These are phyloP conservation scores for Trypanosomatidae sp. DNA, from an alignment of 208 protist genomes.

Conservation along the genomic window DNA sequence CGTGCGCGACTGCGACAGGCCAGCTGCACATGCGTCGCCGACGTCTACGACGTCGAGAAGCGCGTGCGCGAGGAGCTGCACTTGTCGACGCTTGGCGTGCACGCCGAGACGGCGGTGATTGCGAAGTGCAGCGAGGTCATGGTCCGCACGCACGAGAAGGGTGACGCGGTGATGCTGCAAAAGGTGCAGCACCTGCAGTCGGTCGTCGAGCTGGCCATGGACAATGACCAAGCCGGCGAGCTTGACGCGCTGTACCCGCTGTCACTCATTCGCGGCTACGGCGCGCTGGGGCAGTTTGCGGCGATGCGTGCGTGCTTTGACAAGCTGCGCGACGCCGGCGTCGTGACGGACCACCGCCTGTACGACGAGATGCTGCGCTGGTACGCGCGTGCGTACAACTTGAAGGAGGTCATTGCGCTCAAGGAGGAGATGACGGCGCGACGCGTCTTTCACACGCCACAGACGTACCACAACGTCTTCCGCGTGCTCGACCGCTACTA, in stretches of 20 bases:
- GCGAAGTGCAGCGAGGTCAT: conserved; percentile 65
- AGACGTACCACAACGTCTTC: conserved; percentile 79
- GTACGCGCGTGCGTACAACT: conserved; percentile 71
- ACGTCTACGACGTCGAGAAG: conserved; percentile 51
- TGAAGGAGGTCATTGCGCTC: conserved; percentile 78
- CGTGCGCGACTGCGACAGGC: conserved; percentile 14
- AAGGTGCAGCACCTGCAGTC: conserved; percentile 61
- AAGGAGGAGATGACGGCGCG: conserved; percentile 79
- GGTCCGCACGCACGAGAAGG: conserved; percentile 18
- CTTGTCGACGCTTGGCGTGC: conserved; percentile 30
- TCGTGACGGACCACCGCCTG: conserved; percentile 46
- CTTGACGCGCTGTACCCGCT: conserved; percentile 45
- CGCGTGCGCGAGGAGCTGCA: conserved; percentile 24
- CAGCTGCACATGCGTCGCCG: conserved; percentile 12
- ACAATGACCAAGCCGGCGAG: conserved; percentile 42
- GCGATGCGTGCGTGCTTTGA: conserved; percentile 69
- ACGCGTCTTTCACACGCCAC: conserved; percentile 61
- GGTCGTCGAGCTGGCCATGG: conserved; percentile 41
- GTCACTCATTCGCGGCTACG: conserved; percentile 72
- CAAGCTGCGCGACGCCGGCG: conserved; percentile 20
- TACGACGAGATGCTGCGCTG: conserved; percentile 87
- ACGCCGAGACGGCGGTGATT: conserved; percentile 60
- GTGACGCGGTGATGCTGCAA: conserved; percentile 62
- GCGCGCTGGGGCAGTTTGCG: conserved; percentile 58
- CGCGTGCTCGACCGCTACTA: conserved; percentile 83